Conservation (phyloP, 768 basidiomycete species). For the Clitopilus hobsonii region DNA sequence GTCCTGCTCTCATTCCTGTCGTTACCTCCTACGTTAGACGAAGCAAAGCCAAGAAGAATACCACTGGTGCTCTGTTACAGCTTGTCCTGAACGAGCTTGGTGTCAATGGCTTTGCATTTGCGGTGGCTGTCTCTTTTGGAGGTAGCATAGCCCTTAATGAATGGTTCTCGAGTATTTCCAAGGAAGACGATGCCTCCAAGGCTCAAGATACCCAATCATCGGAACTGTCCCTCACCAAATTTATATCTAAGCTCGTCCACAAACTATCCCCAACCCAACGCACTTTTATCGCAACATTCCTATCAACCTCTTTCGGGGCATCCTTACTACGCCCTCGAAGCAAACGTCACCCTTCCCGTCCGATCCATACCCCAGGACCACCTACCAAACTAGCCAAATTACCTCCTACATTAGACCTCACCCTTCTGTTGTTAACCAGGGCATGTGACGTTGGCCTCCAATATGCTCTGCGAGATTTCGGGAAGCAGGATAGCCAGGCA, state of each 20-base stretch:
- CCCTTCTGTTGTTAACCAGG: conserved; percentile 61
- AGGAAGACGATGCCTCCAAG: not conserved
- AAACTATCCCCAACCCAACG: conserved; percentile 36
- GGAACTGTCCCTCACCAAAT: conserved; percentile 1
- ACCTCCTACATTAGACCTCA: conserved; percentile 66
- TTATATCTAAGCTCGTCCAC: conserved; percentile 9
- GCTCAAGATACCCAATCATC: not conserved
- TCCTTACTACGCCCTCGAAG: conserved; percentile 3
- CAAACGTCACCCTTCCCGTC: conserved; percentile 5
- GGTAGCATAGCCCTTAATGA: conserved; percentile 56
- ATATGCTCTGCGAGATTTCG: conserved; percentile 30
- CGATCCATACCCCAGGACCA: conserved; percentile 1
- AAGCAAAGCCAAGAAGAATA: conserved; percentile 14
- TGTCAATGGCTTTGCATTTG: conserved; percentile 63
- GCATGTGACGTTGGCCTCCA: conserved; percentile 64
- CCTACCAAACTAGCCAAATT: conserved; percentile 7
- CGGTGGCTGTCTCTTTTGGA: conserved; percentile 58
- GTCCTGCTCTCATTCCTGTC: conserved; percentile 58
- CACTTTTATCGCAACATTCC: conserved; percentile 52
- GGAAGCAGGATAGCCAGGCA: conserved; percentile 2
- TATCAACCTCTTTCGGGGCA: conserved; percentile 64
- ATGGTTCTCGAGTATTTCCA: conserved; percentile 29
- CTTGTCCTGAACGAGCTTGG: conserved; percentile 52
- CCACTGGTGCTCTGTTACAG: conserved; percentile 21
- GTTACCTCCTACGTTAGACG: conserved; percentile 26